Evolutionary conservation across 2,329 filamentous ascomycete species (phyloP).

Genomic region (Huntiella bhutanensis): DNA sequence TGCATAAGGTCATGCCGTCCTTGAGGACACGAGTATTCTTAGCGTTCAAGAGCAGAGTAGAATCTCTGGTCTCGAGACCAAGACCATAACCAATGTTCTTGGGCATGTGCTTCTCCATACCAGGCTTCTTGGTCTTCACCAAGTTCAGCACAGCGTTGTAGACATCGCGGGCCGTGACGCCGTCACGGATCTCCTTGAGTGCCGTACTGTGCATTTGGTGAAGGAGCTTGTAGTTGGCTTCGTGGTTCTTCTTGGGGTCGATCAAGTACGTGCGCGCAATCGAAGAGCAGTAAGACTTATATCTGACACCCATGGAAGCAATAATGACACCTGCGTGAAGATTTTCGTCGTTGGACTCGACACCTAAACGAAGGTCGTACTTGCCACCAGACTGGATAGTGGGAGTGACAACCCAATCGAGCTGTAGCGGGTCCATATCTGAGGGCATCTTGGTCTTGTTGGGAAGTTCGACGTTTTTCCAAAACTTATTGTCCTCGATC

Average conservation of each 20-base stretch:
- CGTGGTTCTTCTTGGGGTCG: conserved; percentile 90
- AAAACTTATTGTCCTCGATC: conserved; percentile 85
- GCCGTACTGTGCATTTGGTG: conserved; percentile 72
- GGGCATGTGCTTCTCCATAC: conserved; percentile 84
- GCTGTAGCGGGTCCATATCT: conserved; percentile 70
- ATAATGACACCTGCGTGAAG: conserved; percentile 89
- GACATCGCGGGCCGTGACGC: conserved; percentile 69
- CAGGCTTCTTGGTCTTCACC: conserved; percentile 79
- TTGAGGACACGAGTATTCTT: conserved; percentile 73
- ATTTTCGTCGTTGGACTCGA: conserved; percentile 60
- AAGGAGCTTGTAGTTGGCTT: conserved; percentile 82
- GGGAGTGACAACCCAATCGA: conserved; percentile 87
- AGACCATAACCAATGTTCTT: conserved; percentile 86
- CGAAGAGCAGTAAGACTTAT: conserved; percentile 86
- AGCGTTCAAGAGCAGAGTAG: conserved; percentile 62
- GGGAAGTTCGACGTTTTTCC: conserved; percentile 56
- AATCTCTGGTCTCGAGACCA: conserved; percentile 77
- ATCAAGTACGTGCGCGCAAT: conserved; percentile 91
- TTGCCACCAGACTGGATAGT: conserved; percentile 89
- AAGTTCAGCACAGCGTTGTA: conserved; percentile 71
- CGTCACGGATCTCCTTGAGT: conserved; percentile 77
- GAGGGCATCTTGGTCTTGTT: conserved; percentile 58
- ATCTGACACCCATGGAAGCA: conserved; percentile 75
- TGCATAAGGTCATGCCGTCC: conserved; percentile 90
- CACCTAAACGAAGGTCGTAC: conserved; percentile 71